Evolutionary conservation across 2,329 filamentous ascomycete genomes (phyloP).

Genomic region (Venturia asperata): DNA sequence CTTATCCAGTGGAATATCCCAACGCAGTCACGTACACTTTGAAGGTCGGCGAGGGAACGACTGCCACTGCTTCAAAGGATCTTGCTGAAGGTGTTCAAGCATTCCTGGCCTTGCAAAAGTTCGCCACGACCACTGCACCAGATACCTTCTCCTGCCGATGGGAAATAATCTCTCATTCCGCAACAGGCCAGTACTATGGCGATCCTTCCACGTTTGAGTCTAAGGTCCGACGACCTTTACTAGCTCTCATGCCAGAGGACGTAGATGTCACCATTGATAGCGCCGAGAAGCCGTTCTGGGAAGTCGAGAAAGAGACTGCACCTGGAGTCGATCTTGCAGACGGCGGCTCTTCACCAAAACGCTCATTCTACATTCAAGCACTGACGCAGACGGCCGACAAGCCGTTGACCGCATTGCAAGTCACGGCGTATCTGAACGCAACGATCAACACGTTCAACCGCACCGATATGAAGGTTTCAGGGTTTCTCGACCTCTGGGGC

Average conservation of each 20-base stretch:
- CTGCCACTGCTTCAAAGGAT: not conserved
- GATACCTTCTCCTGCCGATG: not conserved
- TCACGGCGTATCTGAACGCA: not conserved
- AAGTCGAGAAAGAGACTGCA: not conserved
- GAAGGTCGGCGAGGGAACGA: not conserved
- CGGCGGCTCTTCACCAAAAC: not conserved
- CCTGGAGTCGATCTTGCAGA: not conserved
- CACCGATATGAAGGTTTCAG: not conserved
- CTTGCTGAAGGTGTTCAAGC: not conserved
- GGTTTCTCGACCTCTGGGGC: conserved; percentile 25
- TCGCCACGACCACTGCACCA: not conserved
- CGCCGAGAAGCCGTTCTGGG: not conserved
- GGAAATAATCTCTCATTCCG: not conserved
- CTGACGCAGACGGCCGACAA: not conserved
- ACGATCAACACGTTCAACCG: conserved; percentile 7
- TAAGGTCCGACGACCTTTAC: not conserved
- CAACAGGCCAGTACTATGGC: not conserved
- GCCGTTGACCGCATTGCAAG: not conserved
- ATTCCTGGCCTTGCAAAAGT: not conserved
- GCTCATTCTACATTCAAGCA: not conserved
- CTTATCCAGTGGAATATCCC: not conserved
- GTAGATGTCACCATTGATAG: not conserved
- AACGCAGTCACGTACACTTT: not conserved
- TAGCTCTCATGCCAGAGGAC: not conserved
- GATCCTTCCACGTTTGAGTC: not conserved